Conservation (phyloP, 176 grass and related monocot genomes). For the Bonia amplexicaulis region DNA sequence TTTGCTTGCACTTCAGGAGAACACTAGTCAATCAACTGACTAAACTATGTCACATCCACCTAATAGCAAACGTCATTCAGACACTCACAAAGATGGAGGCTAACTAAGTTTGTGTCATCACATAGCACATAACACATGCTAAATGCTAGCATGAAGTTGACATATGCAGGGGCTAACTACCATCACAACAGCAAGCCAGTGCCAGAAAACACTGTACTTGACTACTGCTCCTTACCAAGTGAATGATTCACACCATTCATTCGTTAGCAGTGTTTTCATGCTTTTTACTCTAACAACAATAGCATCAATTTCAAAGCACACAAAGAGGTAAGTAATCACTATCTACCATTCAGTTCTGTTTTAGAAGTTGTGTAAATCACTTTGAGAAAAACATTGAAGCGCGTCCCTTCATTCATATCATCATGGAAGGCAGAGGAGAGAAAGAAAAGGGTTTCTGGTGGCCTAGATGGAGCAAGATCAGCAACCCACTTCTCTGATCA, state of each 20-base stretch:
- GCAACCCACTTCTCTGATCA: neutral
- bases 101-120: neutral
- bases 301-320: no score
- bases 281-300: no score
- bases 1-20: slow-evolving; percentile 18
- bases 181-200: neutral
- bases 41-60: slow-evolving; percentile 29
- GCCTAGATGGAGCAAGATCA: neutral
- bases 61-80: slow-evolving; percentile 1
- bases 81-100: neutral
- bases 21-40: neutral
- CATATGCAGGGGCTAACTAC: slow-evolving; percentile 17
- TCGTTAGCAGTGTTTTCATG: neutral
- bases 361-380: no score
- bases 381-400: no score
- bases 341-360: no score
- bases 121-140: slow-evolving; percentile 29
- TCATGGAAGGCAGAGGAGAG: neutral
- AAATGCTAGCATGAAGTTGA: slow-evolving; percentile 21
- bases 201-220: neutral
- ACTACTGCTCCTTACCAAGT: neutral
- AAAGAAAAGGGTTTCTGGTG: slow-evolving; percentile 11
- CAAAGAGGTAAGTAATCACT: no score
- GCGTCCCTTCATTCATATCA: neutral
- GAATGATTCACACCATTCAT: neutral